Evolutionary conservation across 1,284 basidiomycete species (phyloP).

Genomic region (Cutaneotrichosporon daszewskae): DNA sequence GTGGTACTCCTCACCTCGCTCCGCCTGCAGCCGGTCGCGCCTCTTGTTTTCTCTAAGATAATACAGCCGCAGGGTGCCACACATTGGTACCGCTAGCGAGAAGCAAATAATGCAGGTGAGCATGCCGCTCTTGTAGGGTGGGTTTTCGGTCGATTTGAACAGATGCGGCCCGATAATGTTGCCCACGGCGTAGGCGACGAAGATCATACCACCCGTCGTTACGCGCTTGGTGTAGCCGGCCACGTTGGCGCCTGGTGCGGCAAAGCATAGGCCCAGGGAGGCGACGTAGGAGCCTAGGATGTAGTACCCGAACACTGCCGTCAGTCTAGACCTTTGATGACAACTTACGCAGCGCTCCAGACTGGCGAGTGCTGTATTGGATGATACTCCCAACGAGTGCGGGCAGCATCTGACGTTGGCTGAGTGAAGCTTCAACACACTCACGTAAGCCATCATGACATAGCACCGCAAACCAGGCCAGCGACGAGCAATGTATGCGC

Average conservation of each 20-base stretch:
- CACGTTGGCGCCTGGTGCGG: constrained; percentile 31
- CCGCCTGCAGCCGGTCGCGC: constrained; percentile 16
- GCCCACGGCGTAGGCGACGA: constrained; percentile 24
- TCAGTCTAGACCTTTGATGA: constrained; percentile 7
- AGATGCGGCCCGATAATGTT: constrained; percentile 29
- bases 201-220: constrained; percentile 27
- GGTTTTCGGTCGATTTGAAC: constrained; percentile 26
- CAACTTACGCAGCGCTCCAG: constrained; percentile 26
- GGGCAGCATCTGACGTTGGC: constrained; percentile 22
- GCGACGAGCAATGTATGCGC: constrained; percentile 26
- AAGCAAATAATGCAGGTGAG: constrained; percentile 33
- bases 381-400: constrained; percentile 21
- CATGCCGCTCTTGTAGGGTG: constrained; percentile 32
- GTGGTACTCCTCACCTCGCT: constrained; percentile 9
- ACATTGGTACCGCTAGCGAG: constrained; percentile 16
- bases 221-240: constrained; percentile 33
- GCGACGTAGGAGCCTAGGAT: constrained; percentile 34
- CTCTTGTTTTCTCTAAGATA: constrained; percentile 26
- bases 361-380: constrained; percentile 19
- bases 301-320: constrained; percentile 33
- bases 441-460: constrained; percentile 20
- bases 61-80: constrained; percentile 19
- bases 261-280: constrained; percentile 27
- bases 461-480: constrained; percentile 19
- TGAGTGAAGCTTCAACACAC: neutral